Percentiles rank a stretch among this genome's conserved stretches.
These are phyloP conservation scores for Metschnikowia cubensis DNA, from an alignment of 805 yeast genomes.

Conservation along the genomic window DNA sequence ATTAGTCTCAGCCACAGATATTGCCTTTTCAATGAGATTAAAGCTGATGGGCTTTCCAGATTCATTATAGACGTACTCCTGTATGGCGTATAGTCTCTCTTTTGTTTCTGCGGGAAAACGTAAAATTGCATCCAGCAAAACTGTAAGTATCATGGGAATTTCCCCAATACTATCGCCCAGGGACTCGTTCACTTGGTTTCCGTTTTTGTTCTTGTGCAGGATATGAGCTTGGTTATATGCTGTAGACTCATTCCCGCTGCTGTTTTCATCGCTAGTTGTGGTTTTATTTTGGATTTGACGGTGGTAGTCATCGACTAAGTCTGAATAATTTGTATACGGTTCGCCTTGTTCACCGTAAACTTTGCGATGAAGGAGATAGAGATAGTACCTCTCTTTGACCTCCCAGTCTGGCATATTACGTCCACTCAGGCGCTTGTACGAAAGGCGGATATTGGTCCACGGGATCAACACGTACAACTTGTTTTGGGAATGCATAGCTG, in stretches of 20 bases:
- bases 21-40: background rate
- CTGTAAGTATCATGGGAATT: no score
- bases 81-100: background rate
- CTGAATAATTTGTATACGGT: slow-evolving; percentile 13
- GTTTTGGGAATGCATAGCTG: slow-evolving; percentile 6
- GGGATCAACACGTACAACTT: slow-evolving; percentile 12
- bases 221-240: background rate
- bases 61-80: background rate
- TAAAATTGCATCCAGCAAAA: background rate
- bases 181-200: background rate
- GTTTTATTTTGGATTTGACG: background rate
- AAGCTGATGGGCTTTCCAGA: background rate
- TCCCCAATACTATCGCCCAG: no score
- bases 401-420: slow-evolving; percentile 16
- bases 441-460: slow-evolving; percentile 14
- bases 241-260: background rate
- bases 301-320: slow-evolving; percentile 8
- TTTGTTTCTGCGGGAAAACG: background rate
- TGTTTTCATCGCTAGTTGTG: no score
- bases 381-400: slow-evolving; percentile 13
- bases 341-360: slow-evolving; percentile 16
- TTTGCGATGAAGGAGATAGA: slow-evolving; percentile 14
- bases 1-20: background rate
- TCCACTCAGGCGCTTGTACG: slow-evolving; percentile 8
- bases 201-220: background rate